Evolutionary conservation across 768 basidiomycete genomes (phyloP), one percentile per base, ranked within the genome.

Genomic region (Crepidotus variabilis): DNA sequence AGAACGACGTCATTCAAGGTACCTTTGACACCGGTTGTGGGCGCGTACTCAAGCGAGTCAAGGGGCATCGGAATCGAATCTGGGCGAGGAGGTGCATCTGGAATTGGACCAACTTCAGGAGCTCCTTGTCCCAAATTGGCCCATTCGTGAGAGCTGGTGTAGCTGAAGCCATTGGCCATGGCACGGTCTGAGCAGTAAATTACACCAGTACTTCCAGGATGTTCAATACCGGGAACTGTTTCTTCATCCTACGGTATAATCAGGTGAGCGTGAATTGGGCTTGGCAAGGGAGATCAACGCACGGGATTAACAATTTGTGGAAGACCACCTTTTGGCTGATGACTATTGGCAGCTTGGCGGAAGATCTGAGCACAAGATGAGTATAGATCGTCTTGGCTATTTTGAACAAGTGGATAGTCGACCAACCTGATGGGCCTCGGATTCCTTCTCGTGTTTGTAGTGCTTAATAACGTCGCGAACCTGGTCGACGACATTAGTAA

Each of bases 131-230:
- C 95, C 9, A 92, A 78, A 66, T 93, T 92, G 5, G 89, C 81
- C 92, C 92, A 94, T 60, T 87, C 86, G 64, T 91, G 86, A 13
- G 85, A 85, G 61, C 77, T 75, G 57, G 88, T 82, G 62, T 91
- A 90, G 60, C 75, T 86, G 76, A 94, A 97, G 8, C 94, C 94
- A 66, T 97, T 96, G 10, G 93, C 93, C 76, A 93, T 92, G n/a
- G 94, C 91, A 57, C 94, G 86, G 66, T 94, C 91, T 1, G 90
- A 92, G 71, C 93, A 94, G 69, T 95, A 97, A 65, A 95, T 82
- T 21, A 81, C 80, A 48, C 79, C 80, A 32, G 80, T 82, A 64
- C 78, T 80, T 47, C 80, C 79, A 50, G 91, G 91, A 67, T 91
- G 90, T 66, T 86, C 81, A 64, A 92, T 90, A 50, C 91, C 92